Base-by-base conservation (phyloP, 1,284 basidiomycete genomes). In the Anthracocystis panici-leucophaei region DNA sequence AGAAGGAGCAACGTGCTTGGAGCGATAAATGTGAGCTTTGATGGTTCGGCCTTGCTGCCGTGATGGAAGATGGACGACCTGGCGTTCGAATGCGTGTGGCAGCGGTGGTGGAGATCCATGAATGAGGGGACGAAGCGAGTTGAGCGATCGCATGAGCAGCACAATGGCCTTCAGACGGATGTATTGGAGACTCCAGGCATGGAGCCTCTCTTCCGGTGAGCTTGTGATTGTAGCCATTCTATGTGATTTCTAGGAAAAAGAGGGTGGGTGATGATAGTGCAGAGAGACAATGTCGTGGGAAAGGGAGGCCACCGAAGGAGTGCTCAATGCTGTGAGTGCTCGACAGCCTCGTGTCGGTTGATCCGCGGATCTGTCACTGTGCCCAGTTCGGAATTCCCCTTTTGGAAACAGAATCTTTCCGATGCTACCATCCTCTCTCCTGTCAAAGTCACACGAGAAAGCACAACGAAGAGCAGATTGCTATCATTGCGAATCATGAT, bases 11-110 rank as follows among this genome's bases (percentile, higher is more conserved):
- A 52, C 51, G 21, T 42, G 54, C 45, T 61, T 66, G 27, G 75
- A 75, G 45, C 61, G 64, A 55, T 82, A 79, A 35, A 77, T 63
- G 59, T 68, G 60, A 1, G 69, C 77, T 16, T 33, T 59, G 53
- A 83, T 77, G 41, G 55, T 40, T 14, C 79, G 70, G 11, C 70
- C 73, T 2, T 18, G 20, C 6, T 81, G 66, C 10, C 80, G 75
- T 2, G 76, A 80, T 12, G 78, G 70, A 12, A 82, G 38, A 10
- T 57, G 27, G 11, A 79, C 62, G 18, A 57, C 25, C 8, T 67
- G 51, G 33, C 73, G 64, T 31, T 66, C 50, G 46, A 59, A 68
- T 8, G 48, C 49, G 27, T 60, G 57, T 2, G 61, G 65, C 10
- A 74, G 23, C 2, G 71, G 57, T 16, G 60, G 45, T 16, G 21